Evolutionary conservation across 2,329 filamentous ascomycete species (phyloP).

Genomic region (Cercospora zeina): DNA sequence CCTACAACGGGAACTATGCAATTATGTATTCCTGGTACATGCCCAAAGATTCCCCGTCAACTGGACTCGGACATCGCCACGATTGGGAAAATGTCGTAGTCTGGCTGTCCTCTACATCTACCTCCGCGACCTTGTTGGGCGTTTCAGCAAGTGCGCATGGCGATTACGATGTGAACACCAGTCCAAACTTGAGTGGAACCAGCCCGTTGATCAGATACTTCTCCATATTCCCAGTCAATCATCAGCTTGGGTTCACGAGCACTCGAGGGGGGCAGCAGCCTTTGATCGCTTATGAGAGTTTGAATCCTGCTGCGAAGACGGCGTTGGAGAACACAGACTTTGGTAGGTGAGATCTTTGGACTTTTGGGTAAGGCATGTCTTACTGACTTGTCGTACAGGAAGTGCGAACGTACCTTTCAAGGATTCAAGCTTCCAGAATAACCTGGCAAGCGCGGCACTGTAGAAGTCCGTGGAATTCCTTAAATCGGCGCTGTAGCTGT

Average conservation of each 20-base stretch:
- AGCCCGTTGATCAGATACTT: slow-evolving; percentile 52
- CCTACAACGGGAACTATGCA: slow-evolving; percentile 48
- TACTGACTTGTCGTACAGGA: slow-evolving; percentile 12
- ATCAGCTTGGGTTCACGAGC: slow-evolving; percentile 48
- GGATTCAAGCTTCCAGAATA: slow-evolving; percentile 49
- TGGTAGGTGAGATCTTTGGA: slow-evolving; percentile 32
- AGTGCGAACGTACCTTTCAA: slow-evolving; percentile 52
- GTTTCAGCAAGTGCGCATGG: slow-evolving; percentile 57
- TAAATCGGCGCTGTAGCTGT: background rate
- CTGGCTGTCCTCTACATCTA: slow-evolving; percentile 49
- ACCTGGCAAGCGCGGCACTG: slow-evolving; percentile 41
- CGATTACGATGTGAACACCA: slow-evolving; percentile 48
- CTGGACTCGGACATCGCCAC: slow-evolving; percentile 54
- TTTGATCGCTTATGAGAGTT: slow-evolving; percentile 53
- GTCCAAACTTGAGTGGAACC: slow-evolving; percentile 47
- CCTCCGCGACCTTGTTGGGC: slow-evolving; percentile 48
- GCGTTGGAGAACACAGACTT: slow-evolving; percentile 52
- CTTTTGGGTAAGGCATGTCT: background rate
- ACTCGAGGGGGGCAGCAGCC: slow-evolving; percentile 42
- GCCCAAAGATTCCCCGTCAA: slow-evolving; percentile 50
- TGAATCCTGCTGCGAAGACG: slow-evolving; percentile 46
- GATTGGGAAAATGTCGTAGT: slow-evolving; percentile 60
- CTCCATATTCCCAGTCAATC: slow-evolving; percentile 51
- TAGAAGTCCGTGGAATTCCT: slow-evolving; percentile 2
- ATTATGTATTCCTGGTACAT: slow-evolving; percentile 58